phyloP scores from a whole-genome alignment of 768 basidiomycete species.

The Omphalotus guepiniiformis region DNA sequence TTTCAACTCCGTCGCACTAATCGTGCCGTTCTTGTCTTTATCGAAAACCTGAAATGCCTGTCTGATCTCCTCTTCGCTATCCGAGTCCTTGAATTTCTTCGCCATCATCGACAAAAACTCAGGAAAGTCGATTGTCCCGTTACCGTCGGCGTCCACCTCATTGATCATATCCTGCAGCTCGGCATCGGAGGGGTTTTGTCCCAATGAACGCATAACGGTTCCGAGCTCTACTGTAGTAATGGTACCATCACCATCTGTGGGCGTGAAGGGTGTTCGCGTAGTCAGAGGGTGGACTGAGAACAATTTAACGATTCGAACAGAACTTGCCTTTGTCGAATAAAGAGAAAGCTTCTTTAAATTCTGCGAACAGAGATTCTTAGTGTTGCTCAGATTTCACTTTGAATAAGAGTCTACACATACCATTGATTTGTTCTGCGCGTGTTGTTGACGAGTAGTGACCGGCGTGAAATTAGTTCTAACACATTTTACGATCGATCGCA shows the following conservation, averaged over 20 bases:
- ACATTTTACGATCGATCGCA: too few relatives aligned
- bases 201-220: conserved; percentile 45
- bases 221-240: conserved; percentile 47
- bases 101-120: conserved; percentile 46
- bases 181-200: conserved; percentile 43
- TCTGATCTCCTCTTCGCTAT: conserved; percentile 39
- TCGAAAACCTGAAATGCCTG: conserved; percentile 41
- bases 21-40: conserved; percentile 22
- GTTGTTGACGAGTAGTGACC: too few relatives aligned
- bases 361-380: conserved; percentile 13
- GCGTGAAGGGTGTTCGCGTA: too few relatives aligned
- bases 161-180: conserved; percentile 48
- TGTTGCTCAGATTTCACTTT: background rate
- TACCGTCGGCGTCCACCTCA: conserved; percentile 37
- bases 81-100: conserved; percentile 35
- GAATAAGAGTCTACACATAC: background rate
- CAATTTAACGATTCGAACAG: background rate
- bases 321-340: conserved; percentile 25
- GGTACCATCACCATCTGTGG: conserved; percentile 43
- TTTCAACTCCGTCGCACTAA: conserved; percentile 24
- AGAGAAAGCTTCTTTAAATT: conserved; percentile 20
- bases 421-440: conserved; percentile 10
- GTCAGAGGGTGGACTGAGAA: too few relatives aligned
- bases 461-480: too few relatives aligned
- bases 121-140: conserved; percentile 41